These are phyloP conservation scores for Kwoniella heveanensis DNA, from an alignment of 768 basidiomycete species.

Conservation along the genomic window DNA sequence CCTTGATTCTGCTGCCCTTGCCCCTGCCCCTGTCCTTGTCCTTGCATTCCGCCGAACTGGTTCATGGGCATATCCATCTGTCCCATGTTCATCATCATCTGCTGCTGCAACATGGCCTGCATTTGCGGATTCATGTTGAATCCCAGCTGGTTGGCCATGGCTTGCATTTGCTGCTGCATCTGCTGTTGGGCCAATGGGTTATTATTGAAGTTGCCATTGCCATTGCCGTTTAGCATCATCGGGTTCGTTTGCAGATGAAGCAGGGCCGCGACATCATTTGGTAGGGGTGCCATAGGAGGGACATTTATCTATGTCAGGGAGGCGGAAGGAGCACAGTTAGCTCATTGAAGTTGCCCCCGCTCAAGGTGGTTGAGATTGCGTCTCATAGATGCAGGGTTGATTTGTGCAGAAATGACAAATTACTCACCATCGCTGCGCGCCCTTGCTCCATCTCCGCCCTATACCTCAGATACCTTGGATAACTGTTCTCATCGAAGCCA, in stretches of 20 bases:
- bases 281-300: slow-evolving; percentile 21
- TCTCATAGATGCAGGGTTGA: too few relatives aligned
- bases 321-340: too few relatives aligned
- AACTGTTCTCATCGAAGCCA: slow-evolving; percentile 94
- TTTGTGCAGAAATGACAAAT: background rate
- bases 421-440: slow-evolving; percentile 43
- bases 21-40: slow-evolving; percentile 31
- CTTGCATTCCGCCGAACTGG: slow-evolving; percentile 57
- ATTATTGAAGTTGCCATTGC: slow-evolving; percentile 8
- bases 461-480: slow-evolving; percentile 73
- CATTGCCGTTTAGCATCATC: slow-evolving; percentile 13
- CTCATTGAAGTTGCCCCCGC: too few relatives aligned
- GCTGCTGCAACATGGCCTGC: slow-evolving; percentile 62
- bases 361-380: too few relatives aligned
- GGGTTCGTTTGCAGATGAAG: slow-evolving; percentile 25
- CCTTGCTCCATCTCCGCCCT: slow-evolving; percentile 54
- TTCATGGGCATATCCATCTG: slow-evolving; percentile 60
- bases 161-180: slow-evolving; percentile 22
- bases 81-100: slow-evolving; percentile 61
- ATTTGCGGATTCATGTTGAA: slow-evolving; percentile 67
- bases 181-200: slow-evolving; percentile 10
- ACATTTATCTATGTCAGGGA: slow-evolving; percentile 9
- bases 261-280: slow-evolving; percentile 17
- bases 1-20: slow-evolving; percentile 7
- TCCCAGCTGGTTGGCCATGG: slow-evolving; percentile 70